These are phyloP conservation scores for Nephelium lappaceum DNA, from an alignment of 345 rosid species.

Conservation along the genomic window DNA sequence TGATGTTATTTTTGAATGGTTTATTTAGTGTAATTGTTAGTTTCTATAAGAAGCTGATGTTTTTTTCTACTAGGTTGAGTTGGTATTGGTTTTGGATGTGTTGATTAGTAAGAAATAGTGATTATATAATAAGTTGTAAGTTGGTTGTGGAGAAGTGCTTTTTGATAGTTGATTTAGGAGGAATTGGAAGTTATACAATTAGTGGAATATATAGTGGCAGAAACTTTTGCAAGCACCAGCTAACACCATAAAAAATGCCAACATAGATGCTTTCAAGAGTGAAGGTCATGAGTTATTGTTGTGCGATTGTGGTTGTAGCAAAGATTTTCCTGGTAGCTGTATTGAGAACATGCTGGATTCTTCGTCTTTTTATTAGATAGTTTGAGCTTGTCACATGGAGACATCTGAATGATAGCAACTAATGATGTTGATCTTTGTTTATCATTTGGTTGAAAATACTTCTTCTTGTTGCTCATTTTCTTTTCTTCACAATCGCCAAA, in stretches of 20 bases:
- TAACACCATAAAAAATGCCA: slow-evolving; percentile 26
- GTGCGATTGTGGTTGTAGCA: background rate
- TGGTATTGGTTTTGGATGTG: background rate
- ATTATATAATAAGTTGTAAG: slow-evolving; percentile 27
- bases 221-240: slow-evolving; percentile 25
- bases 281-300: slow-evolving; percentile 1
- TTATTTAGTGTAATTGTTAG: background rate
- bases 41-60: background rate
- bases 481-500: background rate
- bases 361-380: background rate
- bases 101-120: slow-evolving; percentile 3
- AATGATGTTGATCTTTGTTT: background rate
- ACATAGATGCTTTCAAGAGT: background rate
- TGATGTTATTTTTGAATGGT: background rate
- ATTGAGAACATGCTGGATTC: background rate
- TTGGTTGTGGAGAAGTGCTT: slow-evolving; percentile 30
- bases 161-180: slow-evolving; percentile 13
- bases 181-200: slow-evolving; percentile 10
- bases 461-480: background rate
- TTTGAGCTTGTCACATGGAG: background rate
- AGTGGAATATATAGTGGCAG: slow-evolving; percentile 28
- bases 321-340: background rate
- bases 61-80: no score
- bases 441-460: background rate
- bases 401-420: background rate